Conservation (phyloP, 257 asterid genomes). For the Orobanche coerulescens region DNA sequence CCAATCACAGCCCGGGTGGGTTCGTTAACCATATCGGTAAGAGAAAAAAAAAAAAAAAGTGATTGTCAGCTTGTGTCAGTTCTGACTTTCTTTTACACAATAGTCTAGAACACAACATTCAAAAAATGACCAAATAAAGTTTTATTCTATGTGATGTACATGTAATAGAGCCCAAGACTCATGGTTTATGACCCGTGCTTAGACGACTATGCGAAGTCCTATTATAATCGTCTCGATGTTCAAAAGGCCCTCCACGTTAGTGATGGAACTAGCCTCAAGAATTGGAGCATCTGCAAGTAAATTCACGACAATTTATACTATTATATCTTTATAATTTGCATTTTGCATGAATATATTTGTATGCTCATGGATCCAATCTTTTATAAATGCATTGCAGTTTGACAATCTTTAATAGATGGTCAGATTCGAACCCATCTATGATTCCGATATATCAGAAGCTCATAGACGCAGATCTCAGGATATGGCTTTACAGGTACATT, state of each 20-base stretch:
- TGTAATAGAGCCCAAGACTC: slow-evolving; percentile 57
- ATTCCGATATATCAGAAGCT: slow-evolving; percentile 83
- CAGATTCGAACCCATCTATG: slow-evolving; percentile 48
- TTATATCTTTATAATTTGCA: no score
- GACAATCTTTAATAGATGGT: slow-evolving; percentile 52
- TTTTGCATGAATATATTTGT: no score
- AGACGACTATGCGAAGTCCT: slow-evolving; percentile 59
- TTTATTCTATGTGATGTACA: not conserved
- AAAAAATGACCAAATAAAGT: no score
- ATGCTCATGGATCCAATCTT: no score
- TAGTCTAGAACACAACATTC: no score
- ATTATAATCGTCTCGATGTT: slow-evolving; percentile 64
- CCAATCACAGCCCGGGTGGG: slow-evolving; percentile 32
- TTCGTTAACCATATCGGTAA: no score
- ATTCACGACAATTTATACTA: no score
- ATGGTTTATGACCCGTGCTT: slow-evolving; percentile 85
- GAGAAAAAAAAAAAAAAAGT: no score
- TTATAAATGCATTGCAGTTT: slow-evolving; percentile 52
- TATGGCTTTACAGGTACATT: slow-evolving; percentile 80
- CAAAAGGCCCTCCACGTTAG: slow-evolving; percentile 77
- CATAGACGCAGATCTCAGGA: slow-evolving; percentile 58
- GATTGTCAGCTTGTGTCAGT: no score
- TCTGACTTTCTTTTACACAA: no score
- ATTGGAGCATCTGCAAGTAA: slow-evolving; percentile 96
- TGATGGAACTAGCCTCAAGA: slow-evolving; percentile 42